Evolutionary conservation across 176 grass and related monocot species (phyloP), one percentile per base, ranked within the genome.

Genomic region (Hordeum vulgare): DNA sequence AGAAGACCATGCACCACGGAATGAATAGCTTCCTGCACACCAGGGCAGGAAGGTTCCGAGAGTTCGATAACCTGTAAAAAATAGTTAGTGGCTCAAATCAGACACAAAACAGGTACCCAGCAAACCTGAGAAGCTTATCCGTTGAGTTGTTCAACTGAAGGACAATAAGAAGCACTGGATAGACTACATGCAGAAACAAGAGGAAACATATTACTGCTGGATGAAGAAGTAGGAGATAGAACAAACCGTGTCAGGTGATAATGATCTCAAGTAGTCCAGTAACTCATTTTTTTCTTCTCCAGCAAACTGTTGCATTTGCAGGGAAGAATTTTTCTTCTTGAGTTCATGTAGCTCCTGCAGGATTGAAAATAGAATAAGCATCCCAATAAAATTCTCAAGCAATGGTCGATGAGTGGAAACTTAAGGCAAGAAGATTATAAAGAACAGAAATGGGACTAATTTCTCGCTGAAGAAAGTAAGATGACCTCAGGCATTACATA

Each of bases 261-360:
- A 68, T 15, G 93, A 99, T 86, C 93, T 88, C 69, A 96, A 84
- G 69, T 99, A 99, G 79, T 99, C 91, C 35, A 99, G 66, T 81
- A 99, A 83, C 47, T 96, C 93, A 71, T 94, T 94, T 78, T 92
- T 96, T 79, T 99, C 96, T 59, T 98, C 93, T 83, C 91, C 93
- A 28, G 88, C 69, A 77, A 94, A 92, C 41, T 92, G 87, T 88
- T 98, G 96, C 91, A 98, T 98, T 81, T 98, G 89, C 69, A 90
- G 35, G 56, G 89, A 89, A 36, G 87, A 92, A 87, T 98, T 91
- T 80, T 81, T 93, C 73, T 77, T 95, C 86, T 89, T 95, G 54
- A 95, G 82, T 65, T 93, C 79, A 85, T 81, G 89, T 51, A 98
- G 56, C 71, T 93, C 91, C 96, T 98, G 81, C 63, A 88, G 70